Percentiles rank a stretch among this genome's conserved stretches.
These are phyloP conservation scores for Plantago coronopus DNA, from an alignment of 305 asterid species.

Conservation along the genomic window DNA sequence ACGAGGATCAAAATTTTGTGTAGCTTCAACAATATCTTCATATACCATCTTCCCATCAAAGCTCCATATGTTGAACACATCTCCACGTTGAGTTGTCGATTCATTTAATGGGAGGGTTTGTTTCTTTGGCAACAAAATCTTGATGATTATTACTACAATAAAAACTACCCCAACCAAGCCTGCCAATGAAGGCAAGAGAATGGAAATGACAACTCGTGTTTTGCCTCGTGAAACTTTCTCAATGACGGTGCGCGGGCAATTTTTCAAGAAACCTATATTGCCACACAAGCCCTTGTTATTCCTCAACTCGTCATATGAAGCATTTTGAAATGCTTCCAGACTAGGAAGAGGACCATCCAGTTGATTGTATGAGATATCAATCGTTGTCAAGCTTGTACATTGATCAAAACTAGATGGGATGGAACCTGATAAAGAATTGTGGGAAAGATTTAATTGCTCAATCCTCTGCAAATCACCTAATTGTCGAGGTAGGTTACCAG, in stretches of 20 bases:
- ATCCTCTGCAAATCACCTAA: constrained; percentile 21
- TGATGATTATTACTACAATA: too few relatives aligned
- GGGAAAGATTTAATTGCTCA: constrained; percentile 26
- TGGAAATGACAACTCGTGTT: too few relatives aligned
- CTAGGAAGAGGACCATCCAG: constrained; percentile 33
- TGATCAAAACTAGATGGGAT: constrained; percentile 26
- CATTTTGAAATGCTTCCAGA: constrained; percentile 28
- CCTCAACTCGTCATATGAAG: constrained; percentile 24
- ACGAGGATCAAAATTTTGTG: too few relatives aligned
- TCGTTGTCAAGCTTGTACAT: constrained; percentile 17
- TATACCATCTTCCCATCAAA: too few relatives aligned
- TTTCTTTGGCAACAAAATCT: too few relatives aligned
- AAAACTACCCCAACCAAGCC: too few relatives aligned
- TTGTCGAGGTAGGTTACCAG: constrained; percentile 23
- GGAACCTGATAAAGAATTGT: constrained; percentile 32
- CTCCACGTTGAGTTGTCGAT: too few relatives aligned
- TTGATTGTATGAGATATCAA: constrained; percentile 36
- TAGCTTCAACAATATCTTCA: too few relatives aligned
- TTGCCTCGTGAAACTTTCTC: not conserved
- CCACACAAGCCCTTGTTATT: constrained; percentile 36
- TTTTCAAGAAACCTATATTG: constrained; percentile 24
- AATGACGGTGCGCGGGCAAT: constrained; percentile 12
- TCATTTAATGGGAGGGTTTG: too few relatives aligned
- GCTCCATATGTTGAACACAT: too few relatives aligned
- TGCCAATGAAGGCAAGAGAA: too few relatives aligned